These are phyloP conservation scores for Hypoxylon rickii DNA, from an alignment of 495 filamentous ascomycete genomes.

Conservation along the genomic window DNA sequence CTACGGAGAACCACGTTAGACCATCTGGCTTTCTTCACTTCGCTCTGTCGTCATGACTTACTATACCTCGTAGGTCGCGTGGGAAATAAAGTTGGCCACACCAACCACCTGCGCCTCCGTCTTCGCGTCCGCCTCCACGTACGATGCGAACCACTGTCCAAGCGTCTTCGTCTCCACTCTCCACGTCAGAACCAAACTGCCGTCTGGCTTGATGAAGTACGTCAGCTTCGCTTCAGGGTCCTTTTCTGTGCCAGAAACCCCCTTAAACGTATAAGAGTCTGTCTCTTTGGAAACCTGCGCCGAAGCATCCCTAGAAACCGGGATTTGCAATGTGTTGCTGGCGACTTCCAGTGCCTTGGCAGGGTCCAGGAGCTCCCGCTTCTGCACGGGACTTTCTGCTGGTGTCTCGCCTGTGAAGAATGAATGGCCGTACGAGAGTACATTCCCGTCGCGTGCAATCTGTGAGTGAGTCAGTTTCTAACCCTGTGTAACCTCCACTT, in stretches of 20 bases:
- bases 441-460: conserved; percentile 36
- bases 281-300: conserved; percentile 18
- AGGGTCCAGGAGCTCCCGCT: conserved; percentile 25
- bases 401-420: conserved; percentile 31
- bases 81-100: conserved; percentile 44
- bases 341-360: conserved; percentile 30
- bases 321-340: conserved; percentile 22
- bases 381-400: conserved; percentile 12
- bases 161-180: conserved; percentile 46
- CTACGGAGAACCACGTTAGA: conserved; percentile 24
- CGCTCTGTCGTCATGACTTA: conserved; percentile 11
- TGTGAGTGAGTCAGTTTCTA: conserved; percentile 8
- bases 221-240: conserved; percentile 42
- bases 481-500: neutral
- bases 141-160: conserved; percentile 46
- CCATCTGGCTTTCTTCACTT: neutral
- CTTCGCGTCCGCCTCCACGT: conserved; percentile 44
- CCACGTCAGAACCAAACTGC: conserved; percentile 44
- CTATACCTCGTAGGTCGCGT: conserved; percentile 47
- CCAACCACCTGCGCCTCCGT: conserved; percentile 31
- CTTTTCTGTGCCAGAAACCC: conserved; percentile 26
- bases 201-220: conserved; percentile 41
- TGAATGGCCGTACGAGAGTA: conserved; percentile 40
- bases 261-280: conserved; percentile 32
- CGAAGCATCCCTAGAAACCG: conserved; percentile 19